Evolutionary conservation across 2,329 filamentous ascomycete species (phyloP).

Genomic region (Fusarium foetens): DNA sequence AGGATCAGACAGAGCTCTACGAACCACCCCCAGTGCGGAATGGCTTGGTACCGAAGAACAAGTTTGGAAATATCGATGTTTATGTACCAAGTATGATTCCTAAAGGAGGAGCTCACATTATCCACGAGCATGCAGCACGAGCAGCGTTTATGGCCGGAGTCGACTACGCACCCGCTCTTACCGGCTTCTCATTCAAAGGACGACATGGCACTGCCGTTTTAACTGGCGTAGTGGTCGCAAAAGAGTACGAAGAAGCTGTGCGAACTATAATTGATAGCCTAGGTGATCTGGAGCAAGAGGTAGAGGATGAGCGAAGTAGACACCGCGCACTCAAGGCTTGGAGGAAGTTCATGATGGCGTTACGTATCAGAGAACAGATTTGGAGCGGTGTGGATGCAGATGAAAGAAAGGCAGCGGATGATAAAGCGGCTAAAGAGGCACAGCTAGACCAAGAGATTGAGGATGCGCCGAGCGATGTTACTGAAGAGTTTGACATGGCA

Average conservation of each 20-base stretch:
- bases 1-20: slow-evolving; percentile 77
- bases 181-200: slow-evolving; percentile 88
- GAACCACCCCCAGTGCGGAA: slow-evolving; percentile 77
- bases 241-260: slow-evolving; percentile 77
- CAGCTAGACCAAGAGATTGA: slow-evolving; percentile 51
- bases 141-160: slow-evolving; percentile 81
- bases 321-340: slow-evolving; percentile 75
- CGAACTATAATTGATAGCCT: slow-evolving; percentile 75
- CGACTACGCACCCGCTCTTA: slow-evolving; percentile 90
- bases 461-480: slow-evolving; percentile 54
- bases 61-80: slow-evolving; percentile 92
- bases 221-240: slow-evolving; percentile 79
- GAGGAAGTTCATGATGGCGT: slow-evolving; percentile 76
- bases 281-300: slow-evolving; percentile 70
- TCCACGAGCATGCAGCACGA: slow-evolving; percentile 66
- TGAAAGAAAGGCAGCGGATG: slow-evolving; percentile 55
- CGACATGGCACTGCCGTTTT: slow-evolving; percentile 86
- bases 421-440: slow-evolving; percentile 51
- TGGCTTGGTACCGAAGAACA: slow-evolving; percentile 86
- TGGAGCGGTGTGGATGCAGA: slow-evolving; percentile 66
- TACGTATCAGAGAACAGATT: slow-evolving; percentile 80
- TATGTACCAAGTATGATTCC: slow-evolving; percentile 95
- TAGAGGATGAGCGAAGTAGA: slow-evolving; percentile 76
- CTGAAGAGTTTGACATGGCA: slow-evolving; percentile 56
- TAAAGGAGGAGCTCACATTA: slow-evolving; percentile 78